Base-by-base conservation (phyloP, 2,329 filamentous ascomycete species). In the Diaporthe amygdali region DNA sequence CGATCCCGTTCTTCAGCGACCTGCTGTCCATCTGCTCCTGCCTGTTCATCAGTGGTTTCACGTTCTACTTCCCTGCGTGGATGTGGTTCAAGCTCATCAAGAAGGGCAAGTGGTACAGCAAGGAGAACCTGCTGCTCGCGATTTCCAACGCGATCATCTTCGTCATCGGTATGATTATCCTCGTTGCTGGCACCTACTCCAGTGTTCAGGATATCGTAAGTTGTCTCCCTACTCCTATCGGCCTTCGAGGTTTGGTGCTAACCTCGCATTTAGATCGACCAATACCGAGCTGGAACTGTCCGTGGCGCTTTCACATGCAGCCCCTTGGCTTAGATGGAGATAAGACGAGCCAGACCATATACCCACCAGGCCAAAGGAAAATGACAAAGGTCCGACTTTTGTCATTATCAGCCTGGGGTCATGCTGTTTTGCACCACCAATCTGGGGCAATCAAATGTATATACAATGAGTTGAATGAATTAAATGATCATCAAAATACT, bases 1-100 rank as follows among this genome's bases (percentile, higher is more conserved):
- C 91, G 0, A 92, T 95, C 54, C 93, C 93, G 3, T 90, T 91
- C 78, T 95, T 95, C 83, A 89, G 88, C 73, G 85, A 92, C 63
- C 83, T 95, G 54, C 82, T 95, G n/a, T 83, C 84, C 69, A 85
- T 88, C 76, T 83, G 79, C 59, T 87, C 85, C 2, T 81, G 85
- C 2, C 82, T 88, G 37, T 87, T 88, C 77, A 81, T 88, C 75
- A 87, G 85, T 14, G 84, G 83, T n/a, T 85, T 85, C 75, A 78
- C 76, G 22, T 80, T 80, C 51, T 80, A 81, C 74, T 77, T 81
- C 56, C 79, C 79, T 10, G 74, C 79, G 22, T 73, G 76, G 25
- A 79, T 81, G 76, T 81, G 78, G 77, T 80, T 79, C 75, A 76
- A 76, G 74, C 75, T 79, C 39, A 75, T 80, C 72, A 77, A 70